Evolutionary conservation across 169 alveolate species (phyloP).

Genomic region (Plasmodium coatneyi): DNA sequence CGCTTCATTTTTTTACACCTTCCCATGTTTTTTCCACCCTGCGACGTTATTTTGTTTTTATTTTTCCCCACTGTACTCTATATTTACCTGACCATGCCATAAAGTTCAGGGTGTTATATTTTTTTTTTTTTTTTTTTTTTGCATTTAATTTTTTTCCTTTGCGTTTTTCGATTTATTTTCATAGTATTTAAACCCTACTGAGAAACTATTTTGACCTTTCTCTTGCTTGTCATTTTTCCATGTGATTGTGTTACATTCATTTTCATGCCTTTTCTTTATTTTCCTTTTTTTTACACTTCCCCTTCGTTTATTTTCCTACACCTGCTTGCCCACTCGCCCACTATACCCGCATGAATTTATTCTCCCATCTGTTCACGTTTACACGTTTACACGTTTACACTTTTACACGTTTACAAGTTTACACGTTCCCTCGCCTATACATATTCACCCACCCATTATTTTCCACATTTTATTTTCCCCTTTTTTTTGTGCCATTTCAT

Average conservation of each 20-base stretch:
- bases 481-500: slow-evolving; percentile 15
- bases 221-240: slow-evolving; percentile 4
- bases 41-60: slow-evolving; percentile 10
- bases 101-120: not conserved
- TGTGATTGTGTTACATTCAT: slow-evolving; percentile 2
- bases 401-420: no score
- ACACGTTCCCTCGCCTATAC: not conserved
- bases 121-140: slow-evolving; percentile 20
- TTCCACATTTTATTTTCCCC: not conserved
- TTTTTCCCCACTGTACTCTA: not conserved
- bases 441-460: not conserved
- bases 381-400: not conserved
- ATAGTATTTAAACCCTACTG: slow-evolving; percentile 1
- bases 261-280: not conserved
- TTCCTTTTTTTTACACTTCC: not conserved
- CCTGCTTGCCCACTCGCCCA: not conserved
- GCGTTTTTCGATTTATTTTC: slow-evolving; percentile 18
- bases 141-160: not conserved
- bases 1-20: slow-evolving; percentile 21
- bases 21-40: slow-evolving; percentile 3
- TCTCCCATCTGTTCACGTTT: not conserved
- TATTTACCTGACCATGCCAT: slow-evolving; percentile 23
- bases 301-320: not conserved
- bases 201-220: not conserved
- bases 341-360: not conserved